Conservation (phyloP, 2,329 filamentous ascomycete genomes). For the Beauveria asiatica region DNA sequence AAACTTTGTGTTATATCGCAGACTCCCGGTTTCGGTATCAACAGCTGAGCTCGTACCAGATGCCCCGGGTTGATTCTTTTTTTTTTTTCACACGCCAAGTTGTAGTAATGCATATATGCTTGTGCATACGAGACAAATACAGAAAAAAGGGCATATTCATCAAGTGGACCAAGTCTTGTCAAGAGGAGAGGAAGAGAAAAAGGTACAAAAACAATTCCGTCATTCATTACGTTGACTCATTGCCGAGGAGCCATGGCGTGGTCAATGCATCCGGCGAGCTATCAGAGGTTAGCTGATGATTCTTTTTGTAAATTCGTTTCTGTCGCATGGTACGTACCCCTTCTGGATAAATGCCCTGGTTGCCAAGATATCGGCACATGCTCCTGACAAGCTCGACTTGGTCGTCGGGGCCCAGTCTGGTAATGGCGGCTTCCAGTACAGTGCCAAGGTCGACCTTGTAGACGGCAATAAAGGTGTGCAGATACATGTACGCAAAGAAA, state of each 20-base stretch:
- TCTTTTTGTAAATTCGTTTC: background rate
- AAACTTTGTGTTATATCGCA: background rate
- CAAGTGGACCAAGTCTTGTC: background rate
- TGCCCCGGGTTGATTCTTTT: background rate
- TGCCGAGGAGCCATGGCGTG: constrained; percentile 8
- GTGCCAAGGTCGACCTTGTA: constrained; percentile 78
- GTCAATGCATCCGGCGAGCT: constrained; percentile 11
- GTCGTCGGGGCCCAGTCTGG: constrained; percentile 76
- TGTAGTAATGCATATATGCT: constrained; percentile 5
- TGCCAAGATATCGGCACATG: constrained; percentile 55
- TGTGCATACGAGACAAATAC: background rate
- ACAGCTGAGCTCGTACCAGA: constrained; percentile 1
- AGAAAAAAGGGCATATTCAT: background rate
- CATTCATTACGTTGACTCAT: constrained; percentile 7
- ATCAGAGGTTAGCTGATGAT: background rate
- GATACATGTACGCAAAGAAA: constrained; percentile 97
- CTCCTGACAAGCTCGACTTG: constrained; percentile 72
- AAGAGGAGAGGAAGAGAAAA: background rate
- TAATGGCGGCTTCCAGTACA: constrained; percentile 87
- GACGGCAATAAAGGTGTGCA: constrained; percentile 89
- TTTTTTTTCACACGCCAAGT: background rate
- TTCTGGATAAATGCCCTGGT: constrained; percentile 44
- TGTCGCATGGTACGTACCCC: constrained; percentile 19
- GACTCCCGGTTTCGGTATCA: background rate
- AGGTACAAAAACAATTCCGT: background rate